A percentile compares a stretch with the other conserved stretches of the same genome.
Conservation (phyloP, 2,329 filamentous ascomycete genomes). For the Davidsoniella virescens region DNA sequence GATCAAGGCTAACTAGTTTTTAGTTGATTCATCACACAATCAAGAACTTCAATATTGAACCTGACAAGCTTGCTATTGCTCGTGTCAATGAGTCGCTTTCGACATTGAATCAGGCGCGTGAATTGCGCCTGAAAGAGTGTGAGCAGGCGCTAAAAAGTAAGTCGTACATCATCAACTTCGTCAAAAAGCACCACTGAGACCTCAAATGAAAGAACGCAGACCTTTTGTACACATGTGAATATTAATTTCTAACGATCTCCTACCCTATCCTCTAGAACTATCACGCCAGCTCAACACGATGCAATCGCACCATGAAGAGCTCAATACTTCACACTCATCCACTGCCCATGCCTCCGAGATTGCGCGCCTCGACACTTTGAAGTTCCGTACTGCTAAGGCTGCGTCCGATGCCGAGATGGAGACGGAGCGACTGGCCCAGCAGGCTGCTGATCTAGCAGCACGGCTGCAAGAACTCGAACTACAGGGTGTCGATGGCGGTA, state of each 20-base stretch:
- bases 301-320: constrained; percentile 60
- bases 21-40: constrained; percentile 86
- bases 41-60: constrained; percentile 84
- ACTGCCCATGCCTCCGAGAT: constrained; percentile 71
- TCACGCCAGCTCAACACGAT: constrained; percentile 62
- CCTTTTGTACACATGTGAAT: not conserved
- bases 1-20: constrained; percentile 1
- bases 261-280: constrained; percentile 30
- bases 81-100: constrained; percentile 73
- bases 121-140: constrained; percentile 56
- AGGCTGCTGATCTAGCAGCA: constrained; percentile 58
- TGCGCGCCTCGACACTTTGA: constrained; percentile 74
- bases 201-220: too few relatives aligned
- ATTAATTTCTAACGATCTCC: not conserved
- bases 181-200: too few relatives aligned
- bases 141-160: constrained; percentile 48
- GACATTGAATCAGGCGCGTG: constrained; percentile 70
- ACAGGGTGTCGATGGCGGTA: constrained; percentile 64
- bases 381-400: constrained; percentile 87
- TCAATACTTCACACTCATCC: constrained; percentile 57
- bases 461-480: constrained; percentile 69
- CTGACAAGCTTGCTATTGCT: constrained; percentile 68
- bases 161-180: constrained; percentile 1
- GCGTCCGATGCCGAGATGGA: constrained; percentile 83
- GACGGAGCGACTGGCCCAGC: constrained; percentile 72